Evolutionary conservation across 2,329 filamentous ascomycete genomes (phyloP), one percentile per base, ranked within the genome.

Genomic region (Aureobasidium lini): DNA sequence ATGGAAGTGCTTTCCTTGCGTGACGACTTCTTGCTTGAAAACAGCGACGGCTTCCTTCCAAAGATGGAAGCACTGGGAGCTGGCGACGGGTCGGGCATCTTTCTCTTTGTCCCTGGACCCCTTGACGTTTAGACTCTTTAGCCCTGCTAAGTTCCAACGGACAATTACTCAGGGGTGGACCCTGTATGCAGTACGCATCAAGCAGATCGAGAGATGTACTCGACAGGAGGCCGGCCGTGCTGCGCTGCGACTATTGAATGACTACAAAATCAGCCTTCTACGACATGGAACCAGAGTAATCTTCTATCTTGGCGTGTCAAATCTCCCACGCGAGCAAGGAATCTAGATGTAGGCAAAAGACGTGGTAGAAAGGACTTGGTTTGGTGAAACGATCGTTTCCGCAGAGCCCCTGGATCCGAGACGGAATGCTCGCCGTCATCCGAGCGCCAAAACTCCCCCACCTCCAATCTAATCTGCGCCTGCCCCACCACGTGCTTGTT

Each of bases 71-170:
- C 54, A 31, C 52, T 53, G n/a, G 61, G 58, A 10, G 61, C 40
- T 13, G 61, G 58, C 39, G 61, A 56, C 31, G 61, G 52, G 37
- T 62, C 60, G 16, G 57, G 57, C 60, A 62, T 62, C n/a, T 10
- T 37, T 42, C 9, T 43, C 36, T 36, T 36, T 49, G 46, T 49
- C 34, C 47, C 16, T 28, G 2, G 18, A 37, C 32, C 10, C 18
- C 37, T 48, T 32, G 36, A 49, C 47, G 36, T 49, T 49, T 28
- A 13, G 31, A 49, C 31, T 23, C n/a, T 23, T 23, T 36, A 36
- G 46, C 31, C 23, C 32, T 15, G 47, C 32, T 37, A 32, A 49
- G 16, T 16, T 49, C 47, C 15, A 37, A 49, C 16, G 46, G 15
- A 39, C 48, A 40, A 54, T 23, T 43, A 34, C 29, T 43, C 50